Conservation (phyloP, 2,329 filamentous ascomycete species). For the Zopfia rhizophila region DNA sequence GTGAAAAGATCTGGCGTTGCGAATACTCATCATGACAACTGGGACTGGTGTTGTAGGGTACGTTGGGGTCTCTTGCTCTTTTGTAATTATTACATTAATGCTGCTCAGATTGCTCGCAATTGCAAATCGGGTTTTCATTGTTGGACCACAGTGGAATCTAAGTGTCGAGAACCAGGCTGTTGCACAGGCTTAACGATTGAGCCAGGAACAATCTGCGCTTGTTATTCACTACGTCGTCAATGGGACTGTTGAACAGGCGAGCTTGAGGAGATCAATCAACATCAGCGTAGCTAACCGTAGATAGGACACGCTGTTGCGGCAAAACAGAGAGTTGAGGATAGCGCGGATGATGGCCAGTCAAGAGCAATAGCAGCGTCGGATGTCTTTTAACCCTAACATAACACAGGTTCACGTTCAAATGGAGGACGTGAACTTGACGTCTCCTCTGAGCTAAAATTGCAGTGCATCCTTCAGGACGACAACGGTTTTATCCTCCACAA, state of each 20-base stretch:
- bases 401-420: too few species aligned
- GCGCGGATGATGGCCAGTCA: too few species aligned
- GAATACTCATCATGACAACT: slow-evolving; percentile 64
- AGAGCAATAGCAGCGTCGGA: too few species aligned
- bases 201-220: slow-evolving; percentile 56
- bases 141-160: slow-evolving; percentile 67
- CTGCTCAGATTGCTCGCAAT: slow-evolving; percentile 55
- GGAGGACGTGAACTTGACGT: too few species aligned
- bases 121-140: slow-evolving; percentile 61
- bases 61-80: slow-evolving; percentile 17
- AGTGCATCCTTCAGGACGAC: too few species aligned
- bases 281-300: background rate
- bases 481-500: too few species aligned
- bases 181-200: slow-evolving; percentile 59
- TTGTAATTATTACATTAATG: too few species aligned
- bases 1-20: slow-evolving; percentile 46
- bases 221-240: slow-evolving; percentile 60
- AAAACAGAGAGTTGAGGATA: too few species aligned
- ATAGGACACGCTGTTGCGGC: too few species aligned
- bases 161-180: slow-evolving; percentile 64
- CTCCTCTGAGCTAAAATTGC: too few species aligned
- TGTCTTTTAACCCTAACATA: too few species aligned
- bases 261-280: slow-evolving; percentile 19
- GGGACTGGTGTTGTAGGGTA: slow-evolving; percentile 64
- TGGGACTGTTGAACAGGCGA: slow-evolving; percentile 58